A percentile compares a stretch with the other conserved stretches of the same genome.
Conservation (phyloP, 495 filamentous ascomycete species). For the Penicillium dipodomyicola region DNA sequence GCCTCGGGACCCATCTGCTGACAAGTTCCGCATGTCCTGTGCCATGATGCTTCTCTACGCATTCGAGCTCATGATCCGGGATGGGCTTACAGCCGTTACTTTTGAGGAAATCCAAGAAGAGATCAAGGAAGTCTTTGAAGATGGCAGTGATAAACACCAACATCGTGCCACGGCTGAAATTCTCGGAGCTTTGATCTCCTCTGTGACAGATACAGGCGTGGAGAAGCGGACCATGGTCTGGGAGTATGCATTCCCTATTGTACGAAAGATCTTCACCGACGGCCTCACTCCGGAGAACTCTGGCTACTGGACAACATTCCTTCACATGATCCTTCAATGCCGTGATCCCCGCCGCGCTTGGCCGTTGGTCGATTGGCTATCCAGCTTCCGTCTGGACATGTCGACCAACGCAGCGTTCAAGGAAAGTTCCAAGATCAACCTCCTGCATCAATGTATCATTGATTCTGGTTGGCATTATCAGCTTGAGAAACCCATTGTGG, state of each 20-base stretch:
- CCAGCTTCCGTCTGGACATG: conserved; percentile 88
- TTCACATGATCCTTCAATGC: conserved; percentile 78
- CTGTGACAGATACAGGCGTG: conserved; percentile 66
- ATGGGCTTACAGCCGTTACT: conserved; percentile 67
- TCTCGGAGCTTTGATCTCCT: conserved; percentile 75
- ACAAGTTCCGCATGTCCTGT: conserved; percentile 86
- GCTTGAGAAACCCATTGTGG: conserved; percentile 81
- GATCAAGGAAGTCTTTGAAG: conserved; percentile 70
- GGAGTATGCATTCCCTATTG: conserved; percentile 85
- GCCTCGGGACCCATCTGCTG: conserved; percentile 75
- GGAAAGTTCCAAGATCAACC: conserved; percentile 92
- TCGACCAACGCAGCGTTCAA: conserved; percentile 97
- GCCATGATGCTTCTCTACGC: conserved; percentile 81
- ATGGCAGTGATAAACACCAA: conserved; percentile 96
- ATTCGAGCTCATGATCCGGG: conserved; percentile 77
- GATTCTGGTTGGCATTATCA: conserved; percentile 97
- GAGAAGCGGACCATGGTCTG: conserved; percentile 73
- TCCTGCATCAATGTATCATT: conserved; percentile 82
- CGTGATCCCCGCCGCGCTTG: conserved; percentile 84
- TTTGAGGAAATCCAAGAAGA: conserved; percentile 88
- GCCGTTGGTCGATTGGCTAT: conserved; percentile 82
- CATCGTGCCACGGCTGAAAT: conserved; percentile 96
- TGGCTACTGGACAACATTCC: conserved; percentile 88
- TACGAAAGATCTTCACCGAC: conserved; percentile 80
- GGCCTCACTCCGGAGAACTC: conserved; percentile 93